Percentiles rank a stretch among this genome's conserved stretches.
Evolutionary conservation across 176 grass and related monocot species (phyloP).

Genomic region (Stipa capillata): DNA sequence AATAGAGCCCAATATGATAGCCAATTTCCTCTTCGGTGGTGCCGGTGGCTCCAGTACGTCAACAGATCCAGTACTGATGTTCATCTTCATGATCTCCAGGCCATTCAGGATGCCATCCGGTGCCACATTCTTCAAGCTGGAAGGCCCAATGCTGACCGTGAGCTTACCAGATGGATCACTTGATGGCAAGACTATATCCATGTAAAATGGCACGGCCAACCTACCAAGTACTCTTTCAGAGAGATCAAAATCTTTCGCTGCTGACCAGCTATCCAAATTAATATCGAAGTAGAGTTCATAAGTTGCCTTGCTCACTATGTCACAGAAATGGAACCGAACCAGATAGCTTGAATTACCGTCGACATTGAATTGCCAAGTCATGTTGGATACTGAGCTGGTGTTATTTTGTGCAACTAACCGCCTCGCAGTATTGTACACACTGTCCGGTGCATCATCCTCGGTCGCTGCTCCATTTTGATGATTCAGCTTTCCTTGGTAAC

Average conservation of each 20-base stretch:
- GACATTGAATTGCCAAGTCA: conserved; percentile 62
- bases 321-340: conserved; percentile 78
- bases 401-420: conserved; percentile 27
- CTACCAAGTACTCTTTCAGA: conserved; percentile 21
- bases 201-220: conserved; percentile 63
- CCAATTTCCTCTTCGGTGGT: conserved; percentile 9
- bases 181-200: conserved; percentile 69
- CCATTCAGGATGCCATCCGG: conserved; percentile 78
- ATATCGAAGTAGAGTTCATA: conserved; percentile 60
- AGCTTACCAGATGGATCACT: conserved; percentile 64
- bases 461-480: conserved; percentile 29
- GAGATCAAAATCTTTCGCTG: conserved; percentile 53
- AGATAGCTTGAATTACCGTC: conserved; percentile 42
- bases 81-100: conserved; percentile 98
- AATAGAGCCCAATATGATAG: conserved; percentile 44
- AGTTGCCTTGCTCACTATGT: conserved; percentile 63
- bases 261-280: conserved; percentile 61
- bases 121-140: conserved; percentile 6
- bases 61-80: conserved; percentile 61
- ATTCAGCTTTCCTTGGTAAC: conserved; percentile 23
- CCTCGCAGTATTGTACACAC: conserved; percentile 46
- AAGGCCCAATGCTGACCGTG: conserved; percentile 71
- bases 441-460: conserved; percentile 34
- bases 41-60: conserved; percentile 23
- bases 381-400: conserved; percentile 34